Conservation (phyloP, 805 yeast genomes). For the Kurtzmaniella cleridarum region DNA sequence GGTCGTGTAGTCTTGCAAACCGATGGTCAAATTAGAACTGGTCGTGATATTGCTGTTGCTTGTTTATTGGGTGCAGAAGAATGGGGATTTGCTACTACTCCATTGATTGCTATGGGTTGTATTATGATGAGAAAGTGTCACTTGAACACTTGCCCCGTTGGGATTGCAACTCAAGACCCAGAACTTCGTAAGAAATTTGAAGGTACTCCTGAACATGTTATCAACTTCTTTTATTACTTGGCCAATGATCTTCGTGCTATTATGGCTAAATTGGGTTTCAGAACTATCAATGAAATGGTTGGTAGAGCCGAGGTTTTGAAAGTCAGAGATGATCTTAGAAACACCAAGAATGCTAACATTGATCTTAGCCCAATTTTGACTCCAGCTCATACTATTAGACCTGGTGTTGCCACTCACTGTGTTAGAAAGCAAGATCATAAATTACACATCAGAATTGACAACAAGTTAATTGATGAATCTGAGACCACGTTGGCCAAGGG, state of each 20-base stretch:
- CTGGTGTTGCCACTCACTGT: constrained; percentile 92
- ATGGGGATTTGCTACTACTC: constrained; percentile 97
- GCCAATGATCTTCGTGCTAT: constrained; percentile 86
- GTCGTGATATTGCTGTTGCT: constrained; percentile 95
- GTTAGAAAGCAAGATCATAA: constrained; percentile 92
- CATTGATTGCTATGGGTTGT: constrained; percentile 96
- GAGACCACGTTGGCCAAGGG: constrained; percentile 94
- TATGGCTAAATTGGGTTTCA: constrained; percentile 94
- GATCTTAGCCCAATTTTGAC: constrained; percentile 92
- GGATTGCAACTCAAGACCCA: constrained; percentile 98
- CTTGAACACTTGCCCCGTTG: constrained; percentile 92
- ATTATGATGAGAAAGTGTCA: constrained; percentile 95
- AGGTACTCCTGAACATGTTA: constrained; percentile 98
- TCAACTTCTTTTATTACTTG: constrained; percentile 93
- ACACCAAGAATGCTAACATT: constrained; percentile 84
- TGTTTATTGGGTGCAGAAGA: constrained; percentile 96
- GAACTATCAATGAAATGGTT: constrained; percentile 96
- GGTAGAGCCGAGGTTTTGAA: constrained; percentile 90
- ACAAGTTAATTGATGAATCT: constrained; percentile 93
- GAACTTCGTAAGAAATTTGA: constrained; percentile 83
- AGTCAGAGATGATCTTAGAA: constrained; percentile 80
- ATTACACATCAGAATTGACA: constrained; percentile 88
- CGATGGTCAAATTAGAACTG: constrained; percentile 97
- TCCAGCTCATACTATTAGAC: constrained; percentile 94
- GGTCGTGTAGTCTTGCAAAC: constrained; percentile 95